Evolutionary conservation across 345 rosid genomes (phyloP).

Genomic region (Atalantia buxifolia): DNA sequence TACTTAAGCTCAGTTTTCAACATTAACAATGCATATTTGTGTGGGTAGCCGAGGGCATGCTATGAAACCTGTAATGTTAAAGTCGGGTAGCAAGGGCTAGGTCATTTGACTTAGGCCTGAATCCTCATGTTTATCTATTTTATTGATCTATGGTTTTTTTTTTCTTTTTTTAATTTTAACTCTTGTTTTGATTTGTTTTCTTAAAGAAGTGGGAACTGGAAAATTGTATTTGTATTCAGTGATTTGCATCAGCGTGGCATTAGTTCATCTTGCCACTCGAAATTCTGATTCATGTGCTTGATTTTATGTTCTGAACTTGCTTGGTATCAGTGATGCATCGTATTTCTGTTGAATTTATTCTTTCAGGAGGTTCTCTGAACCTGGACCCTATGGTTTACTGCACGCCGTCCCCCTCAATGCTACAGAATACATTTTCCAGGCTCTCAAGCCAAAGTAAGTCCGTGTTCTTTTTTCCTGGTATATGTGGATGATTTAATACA

Average conservation of each 20-base stretch:
- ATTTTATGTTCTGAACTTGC: neutral
- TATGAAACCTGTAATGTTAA: neutral
- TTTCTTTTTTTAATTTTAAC: too few relatives aligned
- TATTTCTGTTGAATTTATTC: constrained; percentile 2
- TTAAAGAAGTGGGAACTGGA: neutral
- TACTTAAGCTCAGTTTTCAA: neutral
- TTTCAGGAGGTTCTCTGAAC: constrained; percentile 29
- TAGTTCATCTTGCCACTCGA: neutral
- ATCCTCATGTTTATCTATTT: neutral
- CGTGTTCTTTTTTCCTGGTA: neutral
- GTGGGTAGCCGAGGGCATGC: neutral
- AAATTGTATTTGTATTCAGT: neutral
- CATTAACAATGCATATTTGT: neutral
- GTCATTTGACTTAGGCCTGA: neutral
- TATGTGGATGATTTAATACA: neutral
- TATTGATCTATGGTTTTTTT: neutral
- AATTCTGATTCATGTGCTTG: neutral
- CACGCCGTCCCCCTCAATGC: constrained; percentile 52
- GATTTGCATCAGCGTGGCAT: constrained; percentile 2
- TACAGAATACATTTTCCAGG: constrained; percentile 60
- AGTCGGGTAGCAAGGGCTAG: neutral
- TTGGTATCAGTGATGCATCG: neutral
- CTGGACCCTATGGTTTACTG: constrained; percentile 41
- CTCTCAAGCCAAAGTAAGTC: constrained; percentile 61
- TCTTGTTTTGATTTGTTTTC: too few relatives aligned